Percentiles rank a stretch among this genome's conserved stretches.
phyloP scores from a whole-genome alignment of 2,329 filamentous ascomycete genomes.

The Lojkania enalia region DNA sequence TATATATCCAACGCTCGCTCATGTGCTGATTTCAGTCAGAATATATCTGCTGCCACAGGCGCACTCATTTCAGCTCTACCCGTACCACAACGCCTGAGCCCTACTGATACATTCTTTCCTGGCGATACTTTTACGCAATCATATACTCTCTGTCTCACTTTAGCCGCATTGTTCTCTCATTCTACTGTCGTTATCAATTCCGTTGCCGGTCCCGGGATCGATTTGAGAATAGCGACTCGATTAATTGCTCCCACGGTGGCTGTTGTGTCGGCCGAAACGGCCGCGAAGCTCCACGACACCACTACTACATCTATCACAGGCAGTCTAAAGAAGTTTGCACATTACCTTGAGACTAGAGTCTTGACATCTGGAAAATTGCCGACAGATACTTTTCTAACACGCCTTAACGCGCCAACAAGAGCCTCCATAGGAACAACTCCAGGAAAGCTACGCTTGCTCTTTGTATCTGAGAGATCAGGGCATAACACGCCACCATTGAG shows the following conservation, averaged over 20 bases:
- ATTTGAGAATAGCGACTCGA: constrained; percentile 72
- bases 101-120: constrained; percentile 80
- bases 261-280: constrained; percentile 73
- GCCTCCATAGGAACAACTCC: constrained; percentile 64
- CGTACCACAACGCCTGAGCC: constrained; percentile 69
- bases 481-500: constrained; percentile 65
- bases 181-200: constrained; percentile 86
- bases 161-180: constrained; percentile 83
- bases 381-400: constrained; percentile 63
- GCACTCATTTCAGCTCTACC: constrained; percentile 78
- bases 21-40: constrained; percentile 50
- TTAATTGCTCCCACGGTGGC: constrained; percentile 81
- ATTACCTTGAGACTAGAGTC: constrained; percentile 71
- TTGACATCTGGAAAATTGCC: constrained; percentile 78
- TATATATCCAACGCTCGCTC: no score
- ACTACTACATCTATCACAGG: constrained; percentile 63
- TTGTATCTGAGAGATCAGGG: constrained; percentile 73
- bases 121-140: constrained; percentile 79
- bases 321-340: constrained; percentile 67
- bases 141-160: constrained; percentile 76
- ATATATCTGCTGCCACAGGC: constrained; percentile 84
- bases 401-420: constrained; percentile 62
- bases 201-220: constrained; percentile 72
- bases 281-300: constrained; percentile 68
- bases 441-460: constrained; percentile 79